phyloP scores from a whole-genome alignment of 495 filamentous ascomycete species.

The Immersiella caudata region DNA sequence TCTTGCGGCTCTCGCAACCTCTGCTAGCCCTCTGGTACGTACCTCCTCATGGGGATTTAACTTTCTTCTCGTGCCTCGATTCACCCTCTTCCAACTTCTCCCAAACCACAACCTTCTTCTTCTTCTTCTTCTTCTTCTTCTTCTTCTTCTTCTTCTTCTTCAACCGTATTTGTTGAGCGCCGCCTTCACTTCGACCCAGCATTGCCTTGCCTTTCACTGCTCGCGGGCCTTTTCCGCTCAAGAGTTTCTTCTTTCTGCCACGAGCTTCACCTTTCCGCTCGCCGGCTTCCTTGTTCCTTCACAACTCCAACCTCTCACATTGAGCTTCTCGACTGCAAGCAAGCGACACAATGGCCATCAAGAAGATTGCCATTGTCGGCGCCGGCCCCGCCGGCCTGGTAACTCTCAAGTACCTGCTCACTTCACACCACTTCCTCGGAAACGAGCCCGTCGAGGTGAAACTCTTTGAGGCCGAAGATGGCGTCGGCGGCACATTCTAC shows the following conservation, averaged over 20 bases:
- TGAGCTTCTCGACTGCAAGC: not conserved
- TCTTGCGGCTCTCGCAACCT: not conserved
- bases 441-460: conserved; percentile 40
- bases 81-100: not conserved
- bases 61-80: not conserved
- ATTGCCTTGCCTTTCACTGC: no score
- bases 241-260: no score
- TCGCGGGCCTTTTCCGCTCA: no score
- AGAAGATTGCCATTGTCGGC: conserved; percentile 46
- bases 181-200: no score
- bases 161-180: no score
- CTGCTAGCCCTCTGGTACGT: not conserved
- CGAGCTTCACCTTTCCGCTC: not conserved
- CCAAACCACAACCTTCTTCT: no score
- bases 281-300: not conserved
- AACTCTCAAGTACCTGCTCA: conserved; percentile 48
- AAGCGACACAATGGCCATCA: conserved; percentile 1
- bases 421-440: conserved; percentile 36
- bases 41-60: not conserved
- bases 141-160: no score
- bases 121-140: no score
- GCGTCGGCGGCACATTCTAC: conserved; percentile 39
- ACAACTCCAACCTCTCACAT: not conserved
- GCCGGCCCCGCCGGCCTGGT: conserved; percentile 51
- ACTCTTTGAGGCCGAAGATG: conserved; percentile 29